Percentiles rank a stretch among this genome's conserved stretches.
Conservation (phyloP, 75 land plant genomes). For the Ceratopteris richardii region DNA sequence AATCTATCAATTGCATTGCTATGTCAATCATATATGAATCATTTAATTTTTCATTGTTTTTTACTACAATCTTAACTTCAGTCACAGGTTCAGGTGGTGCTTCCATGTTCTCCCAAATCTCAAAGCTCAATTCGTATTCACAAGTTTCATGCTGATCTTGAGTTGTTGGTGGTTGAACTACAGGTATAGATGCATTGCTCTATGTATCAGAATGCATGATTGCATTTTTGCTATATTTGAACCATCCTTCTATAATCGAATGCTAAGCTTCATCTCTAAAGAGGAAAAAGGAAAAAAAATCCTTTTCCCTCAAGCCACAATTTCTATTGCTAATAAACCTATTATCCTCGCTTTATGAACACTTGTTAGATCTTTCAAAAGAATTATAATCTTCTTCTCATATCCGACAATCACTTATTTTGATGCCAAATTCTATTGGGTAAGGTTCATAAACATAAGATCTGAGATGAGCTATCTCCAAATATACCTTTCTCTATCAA, state of each 20-base stretch:
- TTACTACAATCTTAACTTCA: not conserved
- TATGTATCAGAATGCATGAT: slow-evolving; percentile 32
- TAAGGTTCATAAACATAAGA: too few species aligned
- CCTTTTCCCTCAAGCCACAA: too few species aligned
- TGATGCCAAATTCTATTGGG: too few species aligned
- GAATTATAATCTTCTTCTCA: too few species aligned
- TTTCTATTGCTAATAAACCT: too few species aligned
- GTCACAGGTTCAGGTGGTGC: not conserved
- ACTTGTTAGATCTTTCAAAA: too few species aligned
- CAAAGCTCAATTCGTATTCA: slow-evolving; percentile 1
- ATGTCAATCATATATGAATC: not conserved
- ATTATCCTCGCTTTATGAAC: too few species aligned
- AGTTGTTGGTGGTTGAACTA: not conserved
- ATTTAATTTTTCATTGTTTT: not conserved
- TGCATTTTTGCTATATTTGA: slow-evolving; percentile 41
- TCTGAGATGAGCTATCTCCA: too few species aligned
- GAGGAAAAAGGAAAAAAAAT: slow-evolving; percentile 89
- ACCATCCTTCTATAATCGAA: slow-evolving; percentile 74
- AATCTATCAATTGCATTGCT: not conserved
- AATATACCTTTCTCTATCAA: too few species aligned
- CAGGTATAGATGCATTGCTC: not conserved
- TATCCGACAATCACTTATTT: too few species aligned
- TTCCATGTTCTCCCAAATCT: not conserved
- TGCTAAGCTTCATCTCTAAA: slow-evolving; percentile 97
- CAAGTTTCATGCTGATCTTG: not conserved